phyloP scores from a whole-genome alignment of 1,284 basidiomycete species.

The Pseudozyma tsukubaensis region DNA sequence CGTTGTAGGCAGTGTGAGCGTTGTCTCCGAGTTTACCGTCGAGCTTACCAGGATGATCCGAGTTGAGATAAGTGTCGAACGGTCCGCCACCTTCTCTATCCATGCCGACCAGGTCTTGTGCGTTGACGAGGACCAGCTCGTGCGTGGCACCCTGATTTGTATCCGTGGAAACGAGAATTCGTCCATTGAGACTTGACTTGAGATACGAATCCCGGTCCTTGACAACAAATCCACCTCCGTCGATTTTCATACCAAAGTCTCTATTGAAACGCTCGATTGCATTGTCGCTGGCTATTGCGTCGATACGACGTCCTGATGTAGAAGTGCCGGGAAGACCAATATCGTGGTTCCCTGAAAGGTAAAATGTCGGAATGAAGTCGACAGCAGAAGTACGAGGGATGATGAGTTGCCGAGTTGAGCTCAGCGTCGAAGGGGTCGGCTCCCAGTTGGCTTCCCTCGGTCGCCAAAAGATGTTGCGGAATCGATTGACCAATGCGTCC shows the following conservation, averaged over 20 bases:
- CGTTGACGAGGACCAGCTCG: constrained; percentile 56
- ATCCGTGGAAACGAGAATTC: constrained; percentile 44
- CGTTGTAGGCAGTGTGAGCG: constrained; percentile 37
- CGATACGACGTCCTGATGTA: constrained; percentile 10
- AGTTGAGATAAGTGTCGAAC: constrained; percentile 23
- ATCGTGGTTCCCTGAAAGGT: constrained; percentile 61
- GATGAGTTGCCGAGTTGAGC: constrained; percentile 29
- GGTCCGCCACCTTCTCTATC: constrained; percentile 38
- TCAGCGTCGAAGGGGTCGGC: constrained; percentile 17
- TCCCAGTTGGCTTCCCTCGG: constrained; percentile 37
- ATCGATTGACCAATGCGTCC: constrained; percentile 29
- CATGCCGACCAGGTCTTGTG: constrained; percentile 60
- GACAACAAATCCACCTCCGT: constrained; percentile 36
- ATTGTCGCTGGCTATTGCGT: constrained; percentile 28
- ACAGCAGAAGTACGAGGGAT: constrained; percentile 21
- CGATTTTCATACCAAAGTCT: constrained; percentile 28
- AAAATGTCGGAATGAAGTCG: constrained; percentile 38
- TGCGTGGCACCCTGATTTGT: constrained; percentile 41
- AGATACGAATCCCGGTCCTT: constrained; percentile 20
- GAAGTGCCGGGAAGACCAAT: constrained; percentile 46
- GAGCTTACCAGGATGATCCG: constrained; percentile 37
- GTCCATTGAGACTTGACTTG: constrained; percentile 42
- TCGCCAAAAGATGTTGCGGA: constrained; percentile 37
- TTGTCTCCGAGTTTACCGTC: constrained; percentile 31
- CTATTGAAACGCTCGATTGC: constrained; percentile 32